Evolutionary conservation across 805 yeast species (phyloP).

Genomic region (Spathaspora passalidarum): DNA sequence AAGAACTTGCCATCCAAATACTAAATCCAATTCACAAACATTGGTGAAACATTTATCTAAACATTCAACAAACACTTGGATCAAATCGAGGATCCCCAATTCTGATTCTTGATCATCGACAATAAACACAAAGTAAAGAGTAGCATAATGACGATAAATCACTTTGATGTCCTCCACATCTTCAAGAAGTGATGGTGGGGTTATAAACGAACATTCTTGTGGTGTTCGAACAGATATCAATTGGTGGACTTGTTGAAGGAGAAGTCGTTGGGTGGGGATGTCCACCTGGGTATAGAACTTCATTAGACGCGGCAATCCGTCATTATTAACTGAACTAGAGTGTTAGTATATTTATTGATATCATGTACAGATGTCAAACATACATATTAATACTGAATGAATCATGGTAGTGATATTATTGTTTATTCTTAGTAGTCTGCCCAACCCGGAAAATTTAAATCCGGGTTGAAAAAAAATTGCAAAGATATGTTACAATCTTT

Average conservation of each 20-base stretch:
- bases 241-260: constrained; percentile 79
- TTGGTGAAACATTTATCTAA: constrained; percentile 89
- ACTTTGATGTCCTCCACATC: constrained; percentile 77
- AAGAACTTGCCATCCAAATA: constrained; percentile 97
- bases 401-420: constrained; percentile 50
- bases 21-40: constrained; percentile 93
- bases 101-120: constrained; percentile 97
- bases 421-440: background rate
- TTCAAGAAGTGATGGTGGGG: constrained; percentile 79
- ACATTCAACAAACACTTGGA: constrained; percentile 95
- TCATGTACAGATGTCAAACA: constrained; percentile 23
- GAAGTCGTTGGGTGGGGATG: constrained; percentile 71
- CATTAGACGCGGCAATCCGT: constrained; percentile 83
- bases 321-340: constrained; percentile 64
- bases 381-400: constrained; percentile 80
- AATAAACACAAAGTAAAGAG: constrained; percentile 90
- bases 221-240: constrained; percentile 69
- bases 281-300: constrained; percentile 93
- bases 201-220: constrained; percentile 81
- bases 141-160: constrained; percentile 91
- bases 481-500: too few relatives aligned
- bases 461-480: too few relatives aligned
- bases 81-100: constrained; percentile 86
- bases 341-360: constrained; percentile 17
- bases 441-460: background rate